Evolutionary conservation across 148 eudicot genomes (phyloP), one percentile per base, ranked within the genome.

Genomic region (Hydrangea macrophylla): DNA sequence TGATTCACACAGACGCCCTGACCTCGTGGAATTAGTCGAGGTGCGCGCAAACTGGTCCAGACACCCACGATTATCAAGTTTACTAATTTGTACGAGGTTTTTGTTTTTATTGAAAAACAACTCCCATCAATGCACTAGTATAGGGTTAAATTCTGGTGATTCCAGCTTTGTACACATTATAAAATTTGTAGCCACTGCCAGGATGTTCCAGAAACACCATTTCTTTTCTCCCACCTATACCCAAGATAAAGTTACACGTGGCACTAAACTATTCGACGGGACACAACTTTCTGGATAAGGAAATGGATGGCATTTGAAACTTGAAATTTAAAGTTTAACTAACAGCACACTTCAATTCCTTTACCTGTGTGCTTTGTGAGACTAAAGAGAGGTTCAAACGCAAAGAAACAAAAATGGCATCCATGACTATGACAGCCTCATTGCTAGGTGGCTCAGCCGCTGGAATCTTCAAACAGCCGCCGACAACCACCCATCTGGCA

Each of bases 341-440:
- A 55, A 24, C 55, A 40, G 8, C 13, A 26, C 17, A 50, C 37
- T 54, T 18, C 18, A 0, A 6, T 22, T n/a, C 20, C 63, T 42
- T 62, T 26, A 51, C 0, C 11, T 2, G 11, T 13, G 27, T 28
- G 53, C 53, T 10, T 48, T 48, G 53, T n/a, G n/a, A n/a, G n/a
- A n/a, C n/a, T 50, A n/a, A 18, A 24, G 2, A 25, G 28, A 53
- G 28, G 27, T 28, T 26, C 23, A 33, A 32, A 24, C 39, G 31
- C 59, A 15, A 15, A 28, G 9, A 59, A 59, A 36, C 27, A 15
- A 58, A 31, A 75, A 86, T 88, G 93, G 92, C 95, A 65, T 85
- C 95, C 79, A 75, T 85, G 67, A 72, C 92, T 51, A 80, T 86
- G 84, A 73, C 87, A 51, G 72, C 88, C 69, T 69, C 90, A 44